These are phyloP conservation scores for Cordyceps tenuipes DNA, from an alignment of 2,329 filamentous ascomycete genomes.

Conservation along the genomic window DNA sequence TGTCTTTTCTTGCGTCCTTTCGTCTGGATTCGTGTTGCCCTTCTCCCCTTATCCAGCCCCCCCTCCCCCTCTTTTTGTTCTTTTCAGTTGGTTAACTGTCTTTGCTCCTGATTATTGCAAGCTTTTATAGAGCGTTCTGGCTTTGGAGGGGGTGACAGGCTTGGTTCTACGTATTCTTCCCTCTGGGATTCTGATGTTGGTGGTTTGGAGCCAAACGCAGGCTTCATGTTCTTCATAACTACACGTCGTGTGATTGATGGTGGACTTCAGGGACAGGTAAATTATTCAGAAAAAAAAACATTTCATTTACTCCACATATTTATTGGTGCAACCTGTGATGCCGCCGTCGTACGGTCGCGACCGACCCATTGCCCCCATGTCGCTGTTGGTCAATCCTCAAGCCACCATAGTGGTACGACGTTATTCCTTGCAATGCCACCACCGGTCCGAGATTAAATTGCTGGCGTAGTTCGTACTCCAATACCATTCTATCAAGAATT, in stretches of 20 bases:
- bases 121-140: neutral
- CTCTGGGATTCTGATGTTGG: neutral
- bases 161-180: neutral
- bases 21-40: neutral
- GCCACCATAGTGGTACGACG: neutral
- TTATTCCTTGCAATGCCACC: neutral
- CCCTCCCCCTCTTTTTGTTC: neutral
- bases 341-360: too few species aligned
- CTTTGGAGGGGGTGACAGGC: neutral
- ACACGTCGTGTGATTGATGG: neutral
- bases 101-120: neutral
- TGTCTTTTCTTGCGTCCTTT: conserved; percentile 2
- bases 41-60: neutral
- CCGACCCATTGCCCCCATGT: too few species aligned
- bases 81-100: neutral
- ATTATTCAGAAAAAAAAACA: neutral
- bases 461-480: neutral
- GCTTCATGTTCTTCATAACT: neutral
- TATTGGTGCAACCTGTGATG: neutral
- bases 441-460: neutral
- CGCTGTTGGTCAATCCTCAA: too few species aligned
- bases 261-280: neutral
- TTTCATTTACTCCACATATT: neutral
- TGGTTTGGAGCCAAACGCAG: neutral
- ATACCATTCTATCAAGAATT: too few species aligned